phyloP scores from a whole-genome alignment of 768 basidiomycete species.

The Clathrus columnatus region DNA sequence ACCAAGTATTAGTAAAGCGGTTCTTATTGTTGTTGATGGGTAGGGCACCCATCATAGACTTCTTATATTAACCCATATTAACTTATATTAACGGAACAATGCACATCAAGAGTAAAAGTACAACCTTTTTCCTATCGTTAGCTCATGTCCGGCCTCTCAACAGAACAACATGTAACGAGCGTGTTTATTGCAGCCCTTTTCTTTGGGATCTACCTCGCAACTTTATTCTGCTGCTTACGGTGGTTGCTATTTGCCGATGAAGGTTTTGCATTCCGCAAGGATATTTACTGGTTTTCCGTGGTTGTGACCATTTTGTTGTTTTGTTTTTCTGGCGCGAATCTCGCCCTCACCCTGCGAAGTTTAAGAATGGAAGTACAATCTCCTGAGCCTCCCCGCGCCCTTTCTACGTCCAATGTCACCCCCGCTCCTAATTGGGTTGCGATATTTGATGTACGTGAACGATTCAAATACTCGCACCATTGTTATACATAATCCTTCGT shows the following conservation, averaged over 20 bases:
- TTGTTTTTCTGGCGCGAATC: not conserved
- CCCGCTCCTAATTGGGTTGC: not conserved
- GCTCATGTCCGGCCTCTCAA: not conserved
- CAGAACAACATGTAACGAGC: not conserved
- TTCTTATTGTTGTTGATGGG: no score
- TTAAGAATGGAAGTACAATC: not conserved
- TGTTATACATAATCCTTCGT: not conserved
- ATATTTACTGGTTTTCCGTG: not conserved
- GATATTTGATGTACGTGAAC: not conserved
- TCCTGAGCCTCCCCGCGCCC: not conserved
- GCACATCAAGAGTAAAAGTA: no score
- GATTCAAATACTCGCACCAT: not conserved
- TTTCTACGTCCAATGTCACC: not conserved
- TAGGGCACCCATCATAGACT: no score
- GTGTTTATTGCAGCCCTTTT: constrained; percentile 3
- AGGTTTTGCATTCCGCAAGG: not conserved
- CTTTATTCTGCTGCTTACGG: not conserved
- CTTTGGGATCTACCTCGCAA: constrained; percentile 10
- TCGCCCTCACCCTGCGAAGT: not conserved
- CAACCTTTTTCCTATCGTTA: not conserved
- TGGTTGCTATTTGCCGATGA: not conserved
- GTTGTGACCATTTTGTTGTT: not conserved
- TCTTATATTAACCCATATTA: no score
- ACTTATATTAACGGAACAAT: no score
- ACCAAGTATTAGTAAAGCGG: no score